Conservation (phyloP, 176 grass and related monocot species). For the sorghum (Sorghum bicolor) region Sorghum_bicolor_NCBIv3 NC_012878.2:6635501-6636000, state of each 20-base stretch:
- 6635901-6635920: constrained; percentile 9
- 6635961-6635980: not conserved
- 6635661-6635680: not conserved
- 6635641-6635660: too few relatives aligned
- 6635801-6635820: constrained; percentile 93
- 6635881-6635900: constrained; percentile 67
- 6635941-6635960: not conserved
- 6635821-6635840: constrained; percentile 93
- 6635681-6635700: too few relatives aligned
- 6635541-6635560: constrained; percentile 67
- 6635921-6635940: not conserved
- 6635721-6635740: not conserved
- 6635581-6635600: not conserved
- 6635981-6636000: constrained; percentile 56
- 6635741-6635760: constrained; percentile 60
- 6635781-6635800: constrained; percentile 78
- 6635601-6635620: not conserved
- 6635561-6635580: not conserved
- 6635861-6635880: constrained; percentile 94
- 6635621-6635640: too few relatives aligned
- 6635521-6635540: constrained; percentile 66
- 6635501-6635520: constrained; percentile 83
- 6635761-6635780: constrained; percentile 72
- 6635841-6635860: constrained; percentile 93
- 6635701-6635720: not conserved